Base-by-base conservation (phyloP, 2,329 filamentous ascomycete genomes). In the Herpotrichia juniperi region DNA sequence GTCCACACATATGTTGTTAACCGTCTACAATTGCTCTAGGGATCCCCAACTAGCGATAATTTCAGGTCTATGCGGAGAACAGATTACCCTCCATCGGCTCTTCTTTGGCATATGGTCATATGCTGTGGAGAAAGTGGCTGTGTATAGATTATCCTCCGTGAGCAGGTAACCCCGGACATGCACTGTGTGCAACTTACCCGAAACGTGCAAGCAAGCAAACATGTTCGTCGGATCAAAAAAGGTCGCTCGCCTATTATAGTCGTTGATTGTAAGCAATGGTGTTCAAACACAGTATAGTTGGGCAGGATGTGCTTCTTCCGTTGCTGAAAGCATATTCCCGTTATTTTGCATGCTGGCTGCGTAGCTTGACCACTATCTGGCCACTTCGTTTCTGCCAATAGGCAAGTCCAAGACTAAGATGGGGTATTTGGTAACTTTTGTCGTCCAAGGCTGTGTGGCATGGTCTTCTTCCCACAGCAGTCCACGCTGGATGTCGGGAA, bases 1-100 rank as follows among this genome's bases (percentile, higher is more conserved):
- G 19, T 45, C 42, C 26, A 24, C 42, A 19, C 42, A 45, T 6
- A 19, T 42, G 9, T 12, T 22, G 10, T 42, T n/a, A 10, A 9
- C 39, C 16, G n/a, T n/a, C 22, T 32, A 7, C 10, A 49, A 14
- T 25, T 31, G 25, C 28, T 49, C 46, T 10, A 49, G 16, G 21
- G 46, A 49, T 17, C 46, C 46, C 46, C 39, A 49, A 35, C 46
- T 26, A 8, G 46, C 35, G 28, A 49, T 49, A 37, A 49, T 43
- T 17, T 49, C 39, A 7, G 39, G 46, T 14, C 28, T 19, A 17
- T 31, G 22, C n/a, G 46, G 35, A 21, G 46, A 42, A 26, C 46
- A 49, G 43, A 49, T 43, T 4, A 37, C 39, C 5, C 46, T n/a
- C 39, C 39, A 49, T 19, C 19, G 11, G 19, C 35, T 30, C 14